Base-by-base conservation (phyloP, 2,329 filamentous ascomycete genomes). In the Raffaelea albimanens region DNA sequence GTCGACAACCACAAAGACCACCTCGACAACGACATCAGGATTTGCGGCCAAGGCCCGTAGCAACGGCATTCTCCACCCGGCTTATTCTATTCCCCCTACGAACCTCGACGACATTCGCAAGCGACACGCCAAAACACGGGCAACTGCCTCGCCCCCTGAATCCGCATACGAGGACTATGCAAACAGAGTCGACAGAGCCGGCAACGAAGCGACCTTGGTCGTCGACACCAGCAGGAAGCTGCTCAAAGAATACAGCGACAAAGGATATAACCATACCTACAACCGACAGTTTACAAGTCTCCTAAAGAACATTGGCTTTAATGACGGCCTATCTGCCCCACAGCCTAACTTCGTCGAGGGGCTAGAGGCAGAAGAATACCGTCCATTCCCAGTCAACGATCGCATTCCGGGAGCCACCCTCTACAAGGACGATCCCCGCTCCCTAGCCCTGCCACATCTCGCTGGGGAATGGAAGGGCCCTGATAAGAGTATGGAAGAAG, bases 291-390 rank as follows among this genome's bases (percentile, higher is more conserved):
- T 59, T 25, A 59, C 49, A n/a, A 45, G 31, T 48, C 56, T 59
- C 36, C 56, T 57, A 21, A 58, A 52, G 21, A 47, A 58, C 43
- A 50, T 59, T 34, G 54, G 56, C 14, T 58, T 60, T 45, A 60
- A 62, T 40, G 51, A 57, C 44, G 50, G 47, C 29, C 50, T 61
- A 13, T 57, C 59, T 23, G 52, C 55, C 44, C 46, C 57, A 46
- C 57, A 59, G 47, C 59, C 59, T 45, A 57, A 58, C 49, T 58
- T 58, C 44, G 46, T 60, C 43, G 54, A 61, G 46, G 57, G 58
- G n/a, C n/a, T n/a, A n/a, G n/a, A n/a, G n/a, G n/a, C n/a, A n/a
- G n/a, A n/a, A n/a, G n/a, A n/a, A n/a, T 53, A 42, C 51, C 19
- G 16, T 18, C 49, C 49, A 1, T 50, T 52, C 22, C 50, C 48